Base-by-base conservation (phyloP, 2,329 filamentous ascomycete genomes). In the Torrubiellomyces zombiae region DNA sequence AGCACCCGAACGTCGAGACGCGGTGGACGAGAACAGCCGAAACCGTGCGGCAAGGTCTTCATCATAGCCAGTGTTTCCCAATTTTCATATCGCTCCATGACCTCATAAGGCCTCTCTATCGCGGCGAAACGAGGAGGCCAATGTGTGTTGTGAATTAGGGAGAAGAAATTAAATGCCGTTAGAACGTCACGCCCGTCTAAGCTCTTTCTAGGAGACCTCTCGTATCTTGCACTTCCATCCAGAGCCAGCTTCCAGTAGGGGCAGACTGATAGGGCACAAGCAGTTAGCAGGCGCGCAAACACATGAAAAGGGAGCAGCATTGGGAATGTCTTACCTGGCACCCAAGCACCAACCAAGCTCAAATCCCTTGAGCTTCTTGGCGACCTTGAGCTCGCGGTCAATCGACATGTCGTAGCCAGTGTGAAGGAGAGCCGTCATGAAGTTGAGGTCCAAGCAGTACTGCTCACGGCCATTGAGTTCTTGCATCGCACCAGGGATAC, bases 331-430 rank as follows among this genome's bases (percentile, higher is more conserved):
- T n/a, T 60, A 89, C 81, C 82, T 93, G 36, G 89, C 89, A 51
- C 89, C 89, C 44, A 98, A 63, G 57, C 86, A 95, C 89, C 89
- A 98, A 19, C 89, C 89, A 42, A 98, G 57, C 58, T 98, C 91
- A 50, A 94, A 94, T 28, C 74, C 75, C 59, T 91, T 86, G 46
- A 98, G 92, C 66, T 94, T 93, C 77, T 98, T 98, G 31, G 86
- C 89, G 46, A 94, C 92, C 63, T 80, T 86, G 37, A 98, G 83
- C 53, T 98, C 89, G 19, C 91, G 69, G 38, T 93, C 81, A 40
- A 95, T 75, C 4, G 86, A 86, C 82, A 98, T 94, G 38, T 95
- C 89, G 44, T 98, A 98, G 3, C 89, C 89, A 5, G 82, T 92
- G 53, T 95, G 85, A 27, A 95, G 58, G 29, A 98, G 61, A 14